Evolutionary conservation across 371 early-diverging fungal species (phyloP), one percentile per base, ranked within the genome.

Genomic region (Basidiobolus meristosporus): DNA sequence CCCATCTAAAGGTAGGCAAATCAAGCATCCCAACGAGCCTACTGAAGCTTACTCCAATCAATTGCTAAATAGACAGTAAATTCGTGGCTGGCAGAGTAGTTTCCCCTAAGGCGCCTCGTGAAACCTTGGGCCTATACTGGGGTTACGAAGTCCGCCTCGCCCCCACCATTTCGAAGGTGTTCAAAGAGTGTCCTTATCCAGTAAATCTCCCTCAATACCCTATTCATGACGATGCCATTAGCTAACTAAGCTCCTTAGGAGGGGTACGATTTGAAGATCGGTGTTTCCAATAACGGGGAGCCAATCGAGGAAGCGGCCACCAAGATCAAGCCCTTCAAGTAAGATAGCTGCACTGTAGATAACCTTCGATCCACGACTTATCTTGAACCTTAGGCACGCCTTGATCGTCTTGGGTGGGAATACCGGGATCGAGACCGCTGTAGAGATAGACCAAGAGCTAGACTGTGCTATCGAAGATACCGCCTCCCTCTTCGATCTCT

Each of bases 351-450:
- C 1, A 36, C 21, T 28, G 3, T 47, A 2, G 10, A 22, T 14
- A 43, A 30, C 10, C 19, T 53, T 22, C 33, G 32, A 32, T 17
- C 7, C 15, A 38, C 5, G 20, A 20, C 38, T 44, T 2, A 38
- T 54, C 31, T 40, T 50, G 18, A 20, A 38, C 32, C 42, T 46
- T 53, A 63, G 70, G 12, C 79, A 78, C 52, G 39, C 73, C 11
- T 42, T 82, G 26, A 49, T 82, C 42, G 70, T 73, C 15, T 74
- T 82, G 59, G 82, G 82, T 26, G 79, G 76, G 2, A 58, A 61
- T 7, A 66, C 59, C 23, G 81, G 80, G 15, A 44, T 82, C 22
- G 77, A 80, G 46, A 62, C 72, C 15, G 70, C 75, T 1, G 65
- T 80, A 14, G 80, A 77, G 36, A 66, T 71, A 2, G 81, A 80